Evolutionary conservation across 2,329 filamentous ascomycete genomes (phyloP).

Genomic region (Scedosporium minutisporum): DNA sequence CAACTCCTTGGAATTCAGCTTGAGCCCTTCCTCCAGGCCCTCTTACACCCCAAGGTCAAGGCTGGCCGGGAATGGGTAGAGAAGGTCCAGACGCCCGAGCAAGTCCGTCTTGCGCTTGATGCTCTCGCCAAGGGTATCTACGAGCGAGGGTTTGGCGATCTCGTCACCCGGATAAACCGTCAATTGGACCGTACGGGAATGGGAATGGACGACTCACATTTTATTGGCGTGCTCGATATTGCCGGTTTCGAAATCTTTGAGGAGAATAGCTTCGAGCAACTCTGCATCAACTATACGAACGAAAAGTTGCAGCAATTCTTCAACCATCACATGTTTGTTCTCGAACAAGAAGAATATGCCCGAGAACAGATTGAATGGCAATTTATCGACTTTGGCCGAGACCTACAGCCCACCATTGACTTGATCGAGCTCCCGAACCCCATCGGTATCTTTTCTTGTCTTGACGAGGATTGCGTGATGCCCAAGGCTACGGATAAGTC

Average conservation of each 20-base stretch:
- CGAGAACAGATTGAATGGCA: slow-evolving; percentile 98
- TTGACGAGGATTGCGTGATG: slow-evolving; percentile 98
- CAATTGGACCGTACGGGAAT: slow-evolving; percentile 82
- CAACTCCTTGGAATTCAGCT: slow-evolving; percentile 72
- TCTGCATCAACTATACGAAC: slow-evolving; percentile 99
- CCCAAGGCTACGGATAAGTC: slow-evolving; percentile 95
- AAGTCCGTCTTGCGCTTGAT: slow-evolving; percentile 82
- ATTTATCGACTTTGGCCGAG: slow-evolving; percentile 97
- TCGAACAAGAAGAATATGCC: slow-evolving; percentile 97
- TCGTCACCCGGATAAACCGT: slow-evolving; percentile 83
- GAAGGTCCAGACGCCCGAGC: slow-evolving; percentile 94
- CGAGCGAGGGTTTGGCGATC: slow-evolving; percentile 86
- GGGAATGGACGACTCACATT: slow-evolving; percentile 78
- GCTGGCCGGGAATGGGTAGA: slow-evolving; percentile 97
- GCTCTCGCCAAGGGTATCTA: slow-evolving; percentile 96
- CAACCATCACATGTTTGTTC: slow-evolving; percentile 99
- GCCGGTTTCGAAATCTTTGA: slow-evolving; percentile 99
- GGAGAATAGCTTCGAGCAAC: slow-evolving; percentile 94
- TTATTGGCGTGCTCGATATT: slow-evolving; percentile 97
- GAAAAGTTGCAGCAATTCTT: slow-evolving; percentile 99
- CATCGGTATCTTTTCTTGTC: slow-evolving; percentile 95
- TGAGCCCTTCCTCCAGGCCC: slow-evolving; percentile 77
- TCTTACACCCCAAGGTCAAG: slow-evolving; percentile 89
- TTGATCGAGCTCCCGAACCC: slow-evolving; percentile 93
- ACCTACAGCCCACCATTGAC: slow-evolving; percentile 94